Base-by-base conservation (phyloP, 2,329 filamentous ascomycete genomes). In the Ceratocystis eucalypticola region DNA sequence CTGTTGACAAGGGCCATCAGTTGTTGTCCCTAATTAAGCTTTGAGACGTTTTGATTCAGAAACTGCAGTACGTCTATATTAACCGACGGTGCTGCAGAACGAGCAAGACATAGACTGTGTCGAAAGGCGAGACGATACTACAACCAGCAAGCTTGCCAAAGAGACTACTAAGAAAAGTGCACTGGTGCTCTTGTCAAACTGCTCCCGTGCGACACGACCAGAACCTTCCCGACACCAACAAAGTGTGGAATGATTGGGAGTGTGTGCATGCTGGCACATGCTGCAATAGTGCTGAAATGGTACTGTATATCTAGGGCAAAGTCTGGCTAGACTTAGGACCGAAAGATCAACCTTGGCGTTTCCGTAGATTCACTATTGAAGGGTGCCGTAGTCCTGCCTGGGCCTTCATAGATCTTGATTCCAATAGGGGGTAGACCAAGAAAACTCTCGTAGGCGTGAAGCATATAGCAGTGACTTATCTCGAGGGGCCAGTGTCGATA, bases 31-130 rank as follows among this genome's bases (percentile, higher is more conserved):
- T 78, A 6, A 78, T 77, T 2, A 76, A 67, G 70, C 72, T 77
- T 61, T 78, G 75, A 68, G 78, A 77, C 8, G 70, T 72, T 66
- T 77, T 76, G 66, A 80, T 75, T 71, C 78, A 80, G 28, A 70
- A 69, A 64, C 81, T 77, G 67, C 82, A 82, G 65, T 77, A 77
- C 0, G 69, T 69, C 80, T 80, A 81, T 4, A 77, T 74, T 2
- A 78, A 68, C 0, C 70, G 72, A 15, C 76, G 76, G n/a, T 74
- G 74, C 66, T 79, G 77, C 0, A 82, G 72, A 2, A 76, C 67
- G 0, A 77, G 77, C n/a, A 80, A 79, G 4, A 78, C 76, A 65
- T 82, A 82, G 3, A 78, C 78, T 0, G 80, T 81, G 68, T 82
- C 79, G 68, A 82, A 81, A 4, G 82, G 70, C 65, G 78, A 80